Conservation (phyloP, 2,329 filamentous ascomycete species). For the Tolypocladium paradoxum region DNA sequence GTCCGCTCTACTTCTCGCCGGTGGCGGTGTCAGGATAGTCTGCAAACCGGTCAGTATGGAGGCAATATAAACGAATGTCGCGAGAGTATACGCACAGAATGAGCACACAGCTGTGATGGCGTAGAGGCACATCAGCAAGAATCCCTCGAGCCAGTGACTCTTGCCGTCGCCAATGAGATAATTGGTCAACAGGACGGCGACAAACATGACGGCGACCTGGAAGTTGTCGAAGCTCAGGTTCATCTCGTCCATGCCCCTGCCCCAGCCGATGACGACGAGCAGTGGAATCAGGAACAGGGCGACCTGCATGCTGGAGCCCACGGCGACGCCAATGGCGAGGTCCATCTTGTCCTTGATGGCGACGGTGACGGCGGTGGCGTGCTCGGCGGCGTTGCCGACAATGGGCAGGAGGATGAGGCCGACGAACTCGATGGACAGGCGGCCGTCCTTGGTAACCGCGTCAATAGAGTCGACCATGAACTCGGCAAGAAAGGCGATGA, state of each 20-base stretch:
- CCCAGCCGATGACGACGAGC: slow-evolving; percentile 70
- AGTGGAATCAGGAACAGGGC: slow-evolving; percentile 69
- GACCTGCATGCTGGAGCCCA: slow-evolving; percentile 73
- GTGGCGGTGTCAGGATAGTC: slow-evolving; percentile 1
- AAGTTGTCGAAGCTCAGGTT: slow-evolving; percentile 80
- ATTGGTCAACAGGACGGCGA: slow-evolving; percentile 74
- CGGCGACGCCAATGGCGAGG: slow-evolving; percentile 67
- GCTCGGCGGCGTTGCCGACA: slow-evolving; percentile 75
- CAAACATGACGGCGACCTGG: slow-evolving; percentile 77
- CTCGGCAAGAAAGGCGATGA: slow-evolving; percentile 74
- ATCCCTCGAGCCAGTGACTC: slow-evolving; percentile 74
- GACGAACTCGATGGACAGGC: slow-evolving; percentile 62
- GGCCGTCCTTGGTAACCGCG: slow-evolving; percentile 47
- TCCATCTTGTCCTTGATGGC: slow-evolving; percentile 82
- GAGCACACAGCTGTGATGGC: slow-evolving; percentile 63
- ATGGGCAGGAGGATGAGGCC: slow-evolving; percentile 73
- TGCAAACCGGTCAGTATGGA: background rate
- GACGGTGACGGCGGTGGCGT: slow-evolving; percentile 70
- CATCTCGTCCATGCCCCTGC: slow-evolving; percentile 61
- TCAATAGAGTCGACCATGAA: slow-evolving; percentile 68
- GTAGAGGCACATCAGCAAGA: slow-evolving; percentile 65
- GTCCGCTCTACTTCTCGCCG: background rate
- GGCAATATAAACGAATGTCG: background rate
- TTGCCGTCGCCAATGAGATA: slow-evolving; percentile 77
- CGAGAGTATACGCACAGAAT: slow-evolving; percentile 31